phyloP scores from a whole-genome alignment of 2,329 filamentous ascomycete species.

The Metarhizium robertsii region DNA sequence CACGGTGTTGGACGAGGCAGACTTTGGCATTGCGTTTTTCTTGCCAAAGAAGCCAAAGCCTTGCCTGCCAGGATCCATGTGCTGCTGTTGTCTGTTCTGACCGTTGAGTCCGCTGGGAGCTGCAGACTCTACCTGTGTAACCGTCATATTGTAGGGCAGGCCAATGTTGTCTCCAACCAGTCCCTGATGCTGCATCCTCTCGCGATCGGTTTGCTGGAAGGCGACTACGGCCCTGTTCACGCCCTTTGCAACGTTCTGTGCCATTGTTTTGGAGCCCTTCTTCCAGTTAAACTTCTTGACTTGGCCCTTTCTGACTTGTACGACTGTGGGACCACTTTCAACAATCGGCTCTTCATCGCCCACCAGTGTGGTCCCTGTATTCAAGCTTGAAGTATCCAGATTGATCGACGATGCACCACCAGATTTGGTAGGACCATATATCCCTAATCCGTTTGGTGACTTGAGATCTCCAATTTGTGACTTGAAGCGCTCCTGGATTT shows the following conservation, averaged over 20 bases:
- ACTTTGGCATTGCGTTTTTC: slow-evolving; percentile 42
- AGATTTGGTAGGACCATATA: slow-evolving; percentile 42
- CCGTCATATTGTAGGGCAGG: slow-evolving; percentile 61
- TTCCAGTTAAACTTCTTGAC: slow-evolving; percentile 99
- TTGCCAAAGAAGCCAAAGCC: slow-evolving; percentile 66
- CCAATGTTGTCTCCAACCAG: slow-evolving; percentile 56
- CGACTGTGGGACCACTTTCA: slow-evolving; percentile 78
- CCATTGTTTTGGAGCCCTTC: slow-evolving; percentile 87
- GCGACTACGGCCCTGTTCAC: slow-evolving; percentile 85
- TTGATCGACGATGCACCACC: slow-evolving; percentile 40
- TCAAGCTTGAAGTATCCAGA: slow-evolving; percentile 42
- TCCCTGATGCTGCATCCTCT: slow-evolving; percentile 41
- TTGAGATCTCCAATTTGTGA: slow-evolving; percentile 52
- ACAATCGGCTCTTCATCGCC: slow-evolving; percentile 58
- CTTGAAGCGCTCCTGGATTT: slow-evolving; percentile 90
- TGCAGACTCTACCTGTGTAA: slow-evolving; percentile 43
- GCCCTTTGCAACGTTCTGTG: slow-evolving; percentile 88
- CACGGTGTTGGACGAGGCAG: slow-evolving; percentile 31
- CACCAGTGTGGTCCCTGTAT: slow-evolving; percentile 50
- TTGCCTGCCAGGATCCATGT: slow-evolving; percentile 33
- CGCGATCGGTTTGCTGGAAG: slow-evolving; percentile 50
- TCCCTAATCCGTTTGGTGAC: slow-evolving; percentile 45
- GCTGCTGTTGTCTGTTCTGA: slow-evolving; percentile 14
- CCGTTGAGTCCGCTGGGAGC: slow-evolving; percentile 22
- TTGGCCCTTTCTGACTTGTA: slow-evolving; percentile 90